These are phyloP conservation scores for Camelina laxa DNA, from an alignment of 345 rosid genomes.

Conservation along the genomic window DNA sequence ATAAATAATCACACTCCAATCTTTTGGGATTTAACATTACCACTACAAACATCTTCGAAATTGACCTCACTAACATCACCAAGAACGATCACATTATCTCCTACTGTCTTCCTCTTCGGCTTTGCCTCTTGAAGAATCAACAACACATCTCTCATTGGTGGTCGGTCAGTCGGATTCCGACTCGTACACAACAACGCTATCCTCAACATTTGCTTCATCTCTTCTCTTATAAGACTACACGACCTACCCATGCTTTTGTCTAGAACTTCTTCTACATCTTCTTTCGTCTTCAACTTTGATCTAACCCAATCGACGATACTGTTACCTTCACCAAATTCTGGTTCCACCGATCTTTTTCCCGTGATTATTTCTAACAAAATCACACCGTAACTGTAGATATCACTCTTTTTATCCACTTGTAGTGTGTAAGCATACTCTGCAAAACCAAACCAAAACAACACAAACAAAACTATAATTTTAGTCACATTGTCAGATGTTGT, in stretches of 20 bases:
- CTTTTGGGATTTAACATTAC: conserved; percentile 49
- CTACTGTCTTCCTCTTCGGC: conserved; percentile 78
- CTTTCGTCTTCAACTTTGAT: conserved; percentile 72
- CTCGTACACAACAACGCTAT: conserved; percentile 88
- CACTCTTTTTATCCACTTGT: conserved; percentile 96
- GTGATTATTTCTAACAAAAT: conserved; percentile 82
- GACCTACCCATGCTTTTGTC: conserved; percentile 85
- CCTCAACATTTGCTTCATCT: conserved; percentile 85
- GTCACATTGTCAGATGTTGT: conserved; percentile 29
- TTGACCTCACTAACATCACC: conserved; percentile 31
- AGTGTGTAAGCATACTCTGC: conserved; percentile 94
- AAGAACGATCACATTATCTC: conserved; percentile 31
- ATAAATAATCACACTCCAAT: conserved; percentile 57
- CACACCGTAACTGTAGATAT: conserved; percentile 93
- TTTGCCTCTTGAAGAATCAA: conserved; percentile 89
- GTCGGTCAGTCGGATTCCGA: conserved; percentile 83
- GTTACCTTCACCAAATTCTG: conserved; percentile 93
- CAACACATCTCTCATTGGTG: conserved; percentile 96
- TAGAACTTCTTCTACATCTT: conserved; percentile 60
- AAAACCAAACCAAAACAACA: background rate
- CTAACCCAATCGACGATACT: conserved; percentile 96
- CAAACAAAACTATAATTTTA: background rate
- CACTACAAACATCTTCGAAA: conserved; percentile 42
- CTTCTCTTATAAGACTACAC: conserved; percentile 67
- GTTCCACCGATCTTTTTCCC: conserved; percentile 81